Percentiles rank a stretch among this genome's conserved stretches.
phyloP scores from a whole-genome alignment of 345 rosid genomes.

The Salix viminalis region DNA sequence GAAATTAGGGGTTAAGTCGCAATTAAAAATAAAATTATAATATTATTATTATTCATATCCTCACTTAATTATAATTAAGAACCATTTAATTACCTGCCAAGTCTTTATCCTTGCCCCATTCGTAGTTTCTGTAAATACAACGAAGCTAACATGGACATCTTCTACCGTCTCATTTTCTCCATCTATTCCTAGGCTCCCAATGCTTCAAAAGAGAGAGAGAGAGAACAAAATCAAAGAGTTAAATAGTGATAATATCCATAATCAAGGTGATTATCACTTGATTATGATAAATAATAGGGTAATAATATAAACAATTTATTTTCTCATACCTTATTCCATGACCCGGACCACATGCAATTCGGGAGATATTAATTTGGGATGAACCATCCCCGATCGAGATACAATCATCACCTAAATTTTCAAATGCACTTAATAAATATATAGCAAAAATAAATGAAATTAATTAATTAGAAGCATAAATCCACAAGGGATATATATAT shows the following conservation, averaged over 20 bases:
- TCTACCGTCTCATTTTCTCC: conserved; percentile 32
- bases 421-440: background rate
- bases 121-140: conserved; percentile 22
- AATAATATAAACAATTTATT: background rate
- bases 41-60: no score
- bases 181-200: conserved; percentile 45
- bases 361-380: conserved; percentile 22
- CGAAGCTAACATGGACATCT: conserved; percentile 26
- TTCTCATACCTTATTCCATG: conserved; percentile 49
- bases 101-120: conserved; percentile 56
- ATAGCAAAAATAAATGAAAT: background rate
- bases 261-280: no score
- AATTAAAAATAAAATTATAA: background rate
- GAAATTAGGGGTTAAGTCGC: background rate
- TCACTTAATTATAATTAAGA: no score
- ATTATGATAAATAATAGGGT: background rate
- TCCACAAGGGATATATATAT: background rate
- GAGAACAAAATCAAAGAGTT: background rate
- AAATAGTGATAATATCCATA: no score
- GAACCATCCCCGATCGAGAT: conserved; percentile 47
- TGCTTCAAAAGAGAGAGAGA: conserved; percentile 9
- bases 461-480: no score
- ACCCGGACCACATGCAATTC: conserved; percentile 48
- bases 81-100: conserved; percentile 42
- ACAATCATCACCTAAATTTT: conserved; percentile 48